These are phyloP conservation scores for Quercus rubra DNA, from an alignment of 306 rosid species.

Conservation along the genomic window DNA sequence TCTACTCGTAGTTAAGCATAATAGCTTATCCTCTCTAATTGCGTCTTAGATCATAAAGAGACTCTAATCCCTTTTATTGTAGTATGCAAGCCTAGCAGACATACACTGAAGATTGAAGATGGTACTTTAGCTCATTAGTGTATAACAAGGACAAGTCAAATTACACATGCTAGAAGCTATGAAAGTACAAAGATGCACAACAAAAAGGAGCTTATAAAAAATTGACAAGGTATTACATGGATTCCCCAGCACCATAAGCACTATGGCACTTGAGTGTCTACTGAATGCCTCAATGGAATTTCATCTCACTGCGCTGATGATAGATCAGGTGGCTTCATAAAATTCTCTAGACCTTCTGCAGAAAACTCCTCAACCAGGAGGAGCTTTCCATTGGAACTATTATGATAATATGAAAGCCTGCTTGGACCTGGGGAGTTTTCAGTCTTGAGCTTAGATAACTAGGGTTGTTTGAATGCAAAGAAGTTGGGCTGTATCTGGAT, in stretches of 20 bases:
- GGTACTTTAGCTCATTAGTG: not conserved
- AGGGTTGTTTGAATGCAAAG: constrained; percentile 21
- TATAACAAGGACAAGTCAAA: not conserved
- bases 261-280: not conserved
- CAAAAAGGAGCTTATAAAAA: not conserved
- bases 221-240: not conserved
- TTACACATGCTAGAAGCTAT: not conserved
- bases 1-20: not conserved
- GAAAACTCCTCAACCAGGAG: constrained; percentile 14
- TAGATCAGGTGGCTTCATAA: constrained; percentile 35
- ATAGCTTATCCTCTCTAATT: not conserved
- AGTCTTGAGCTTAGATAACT: constrained; percentile 18
- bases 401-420: constrained; percentile 3
- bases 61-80: too few species aligned
- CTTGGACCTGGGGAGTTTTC: constrained; percentile 14
- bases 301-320: constrained; percentile 24
- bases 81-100: not conserved
- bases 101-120: not conserved
- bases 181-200: not conserved
- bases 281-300: not conserved
- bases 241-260: not conserved
- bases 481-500: constrained; percentile 21
- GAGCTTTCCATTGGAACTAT: not conserved
- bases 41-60: not conserved
- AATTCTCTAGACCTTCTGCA: constrained; percentile 6